phyloP scores from a whole-genome alignment of 2,329 filamentous ascomycete genomes.

The Fusarium fujikuroi region DNA sequence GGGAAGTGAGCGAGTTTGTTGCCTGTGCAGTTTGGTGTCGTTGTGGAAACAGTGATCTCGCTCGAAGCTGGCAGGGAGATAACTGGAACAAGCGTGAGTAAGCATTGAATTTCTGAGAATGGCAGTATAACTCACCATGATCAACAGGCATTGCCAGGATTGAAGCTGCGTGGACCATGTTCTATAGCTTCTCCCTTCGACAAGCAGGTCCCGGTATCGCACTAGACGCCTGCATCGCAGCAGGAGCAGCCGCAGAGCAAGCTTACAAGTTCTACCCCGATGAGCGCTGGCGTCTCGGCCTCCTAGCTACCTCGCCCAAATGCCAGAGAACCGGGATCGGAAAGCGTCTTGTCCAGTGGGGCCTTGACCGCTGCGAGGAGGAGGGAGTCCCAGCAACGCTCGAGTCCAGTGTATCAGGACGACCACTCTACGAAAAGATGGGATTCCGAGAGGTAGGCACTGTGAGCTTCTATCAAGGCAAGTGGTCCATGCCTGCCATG shows the following conservation, averaged over 20 bases:
- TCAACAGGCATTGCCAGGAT: conserved; percentile 1
- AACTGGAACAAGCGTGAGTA: conserved; percentile 18
- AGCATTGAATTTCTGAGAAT: accelerated
- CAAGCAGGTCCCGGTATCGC: not conserved
- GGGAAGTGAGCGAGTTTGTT: not conserved
- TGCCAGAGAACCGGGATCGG: conserved; percentile 23
- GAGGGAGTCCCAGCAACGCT: conserved; percentile 14
- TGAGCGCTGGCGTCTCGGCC: conserved; percentile 21
- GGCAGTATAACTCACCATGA: accelerated
- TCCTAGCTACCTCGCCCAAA: conserved; percentile 16
- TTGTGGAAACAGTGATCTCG: conserved; percentile 19
- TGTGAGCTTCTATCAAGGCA: not conserved
- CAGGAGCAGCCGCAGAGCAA: not conserved
- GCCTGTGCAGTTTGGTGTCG: conserved; percentile 26
- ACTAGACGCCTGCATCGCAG: not conserved
- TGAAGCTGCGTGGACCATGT: not conserved
- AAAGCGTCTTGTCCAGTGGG: conserved; percentile 16
- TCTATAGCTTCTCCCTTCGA: not conserved
- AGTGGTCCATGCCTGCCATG: conserved; percentile 2
- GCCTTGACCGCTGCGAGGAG: conserved; percentile 22
- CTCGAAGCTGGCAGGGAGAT: conserved; percentile 31
- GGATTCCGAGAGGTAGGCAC: conserved; percentile 4
- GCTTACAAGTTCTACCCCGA: conserved; percentile 1
- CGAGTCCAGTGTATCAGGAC: conserved; percentile 6
- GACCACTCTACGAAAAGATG: conserved; percentile 16